phyloP scores from a whole-genome alignment of 768 basidiomycete species.

The Kwoniella mangroviensis region DNA sequence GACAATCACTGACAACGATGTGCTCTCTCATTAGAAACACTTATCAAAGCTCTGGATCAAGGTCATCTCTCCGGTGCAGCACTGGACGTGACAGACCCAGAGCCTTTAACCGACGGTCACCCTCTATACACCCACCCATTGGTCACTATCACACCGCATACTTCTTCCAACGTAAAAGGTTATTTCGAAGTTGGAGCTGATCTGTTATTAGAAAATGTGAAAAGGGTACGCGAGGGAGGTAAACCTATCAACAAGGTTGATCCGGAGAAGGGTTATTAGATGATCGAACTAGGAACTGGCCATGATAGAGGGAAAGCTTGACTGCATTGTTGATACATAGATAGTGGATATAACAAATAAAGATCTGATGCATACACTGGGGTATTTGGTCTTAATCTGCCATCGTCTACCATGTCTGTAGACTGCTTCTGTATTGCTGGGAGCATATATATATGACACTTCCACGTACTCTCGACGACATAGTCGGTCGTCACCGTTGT shows the following conservation, averaged over 20 bases:
- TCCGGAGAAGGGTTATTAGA: constrained; percentile 51
- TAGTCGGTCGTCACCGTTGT: not conserved
- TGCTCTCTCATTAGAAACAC: constrained; percentile 32
- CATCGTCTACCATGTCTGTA: too few relatives aligned
- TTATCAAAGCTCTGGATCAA: constrained; percentile 34
- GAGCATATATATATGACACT: too few relatives aligned
- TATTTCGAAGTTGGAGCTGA: constrained; percentile 55
- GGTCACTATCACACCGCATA: constrained; percentile 59
- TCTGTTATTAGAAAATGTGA: constrained; percentile 52
- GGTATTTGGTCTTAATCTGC: too few relatives aligned
- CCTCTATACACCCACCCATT: constrained; percentile 55
- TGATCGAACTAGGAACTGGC: not conserved
- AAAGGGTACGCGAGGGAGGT: constrained; percentile 44
- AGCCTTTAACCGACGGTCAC: constrained; percentile 57
- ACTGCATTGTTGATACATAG: not conserved
- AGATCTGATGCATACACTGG: too few relatives aligned
- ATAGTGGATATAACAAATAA: not conserved
- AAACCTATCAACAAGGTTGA: constrained; percentile 49
- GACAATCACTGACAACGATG: not conserved
- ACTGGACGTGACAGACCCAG: constrained; percentile 59
- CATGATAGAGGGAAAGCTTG: too few relatives aligned
- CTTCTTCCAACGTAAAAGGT: constrained; percentile 50
- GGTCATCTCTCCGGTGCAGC: constrained; percentile 43
- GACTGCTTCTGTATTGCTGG: too few relatives aligned
- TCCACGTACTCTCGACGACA: not conserved